Evolutionary conservation across 2,329 filamentous ascomycete genomes (phyloP), one percentile per base, ranked within the genome.

Genomic region (Cyphellophora europaea): DNA sequence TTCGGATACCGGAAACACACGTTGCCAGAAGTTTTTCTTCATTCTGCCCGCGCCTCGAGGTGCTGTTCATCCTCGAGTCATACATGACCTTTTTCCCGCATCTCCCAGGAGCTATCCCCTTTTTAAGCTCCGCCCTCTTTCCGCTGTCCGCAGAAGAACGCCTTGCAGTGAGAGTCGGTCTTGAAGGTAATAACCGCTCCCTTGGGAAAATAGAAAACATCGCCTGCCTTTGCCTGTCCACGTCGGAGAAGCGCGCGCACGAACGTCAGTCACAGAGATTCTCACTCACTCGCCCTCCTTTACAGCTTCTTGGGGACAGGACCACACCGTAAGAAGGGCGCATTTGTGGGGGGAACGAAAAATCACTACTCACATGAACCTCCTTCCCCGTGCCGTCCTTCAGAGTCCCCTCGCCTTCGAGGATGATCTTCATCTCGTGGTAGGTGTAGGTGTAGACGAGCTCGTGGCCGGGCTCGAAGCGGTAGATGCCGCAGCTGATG

Each of bases 361-460:
- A n/a, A n/a, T n/a, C 11, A 10, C 13, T 17, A 37, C 37, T 38
- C 35, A 45, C 43, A 21, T 42, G 41, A 15, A 48, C 45, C 17
- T 40, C 38, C 47, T 71, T 64, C 23, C 77, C 78, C 2, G 72
- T 72, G 53, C 71, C 71, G 45, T 82, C 78, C 18, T 63, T 64
- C 49, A 82, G 79, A 42, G 74, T 70, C 50, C 77, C 80, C 45
- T 72, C 66, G 11, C 78, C 79, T 48, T 82, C 77, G 6, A 82
- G 58, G 44, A 83, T 77, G 52, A 82, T 79, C 63, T 82, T 82
- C 72, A 80, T 79, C 63, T 82, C 79, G 50, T 82, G 71, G 57
- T 82, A 82, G 27, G 66, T 74, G 58, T 82, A 82, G 19, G 69
- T 73, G 61, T 82, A 82, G 6, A 76, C 73, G 12, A 83, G 66